A percentile compares a stretch with the other conserved stretches of the same genome.
phyloP scores from a whole-genome alignment of 2,329 filamentous ascomycete genomes.

The Chaetothyriales sp. region DNA sequence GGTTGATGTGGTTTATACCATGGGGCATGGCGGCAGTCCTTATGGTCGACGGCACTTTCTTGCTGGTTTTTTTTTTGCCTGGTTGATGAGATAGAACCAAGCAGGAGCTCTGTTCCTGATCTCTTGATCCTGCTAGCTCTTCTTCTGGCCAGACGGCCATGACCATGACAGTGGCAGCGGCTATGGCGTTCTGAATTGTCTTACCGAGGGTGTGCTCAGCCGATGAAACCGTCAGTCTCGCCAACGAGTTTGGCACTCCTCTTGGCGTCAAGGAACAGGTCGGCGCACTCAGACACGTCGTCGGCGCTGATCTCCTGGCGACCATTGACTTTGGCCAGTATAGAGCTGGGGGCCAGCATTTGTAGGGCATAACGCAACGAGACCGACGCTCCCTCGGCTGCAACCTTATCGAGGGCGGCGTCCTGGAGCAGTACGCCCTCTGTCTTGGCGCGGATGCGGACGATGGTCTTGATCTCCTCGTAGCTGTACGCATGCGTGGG shows the following conservation, averaged over 20 bases:
- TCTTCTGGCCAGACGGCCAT: no score
- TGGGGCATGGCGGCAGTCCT: no score
- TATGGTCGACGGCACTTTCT: no score
- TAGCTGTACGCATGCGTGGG: slow-evolving; percentile 80
- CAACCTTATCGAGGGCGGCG: slow-evolving; percentile 71
- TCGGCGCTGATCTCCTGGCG: slow-evolving; percentile 60
- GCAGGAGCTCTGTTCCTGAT: no score
- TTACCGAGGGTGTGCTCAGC: slow-evolving; percentile 25
- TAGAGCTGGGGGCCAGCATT: slow-evolving; percentile 74
- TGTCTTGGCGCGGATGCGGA: slow-evolving; percentile 66
- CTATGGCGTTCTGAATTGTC: no score
- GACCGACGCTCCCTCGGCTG: slow-evolving; percentile 73
- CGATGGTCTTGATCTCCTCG: slow-evolving; percentile 84
- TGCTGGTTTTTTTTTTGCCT: no score
- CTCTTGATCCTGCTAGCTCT: no score
- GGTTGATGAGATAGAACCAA: no score
- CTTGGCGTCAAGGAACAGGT: slow-evolving; percentile 68
- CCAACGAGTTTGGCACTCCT: slow-evolving; percentile 58
- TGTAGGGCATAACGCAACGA: slow-evolving; percentile 88
- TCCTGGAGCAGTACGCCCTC: slow-evolving; percentile 69
- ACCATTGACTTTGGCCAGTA: slow-evolving; percentile 73
- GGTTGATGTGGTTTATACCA: background rate
- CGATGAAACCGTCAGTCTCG: slow-evolving; percentile 51
- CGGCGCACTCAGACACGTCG: slow-evolving; percentile 68
- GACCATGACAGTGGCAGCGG: no score